These are phyloP conservation scores for Penicillium pulvis DNA, from an alignment of 495 filamentous ascomycete species.

Conservation along the genomic window DNA sequence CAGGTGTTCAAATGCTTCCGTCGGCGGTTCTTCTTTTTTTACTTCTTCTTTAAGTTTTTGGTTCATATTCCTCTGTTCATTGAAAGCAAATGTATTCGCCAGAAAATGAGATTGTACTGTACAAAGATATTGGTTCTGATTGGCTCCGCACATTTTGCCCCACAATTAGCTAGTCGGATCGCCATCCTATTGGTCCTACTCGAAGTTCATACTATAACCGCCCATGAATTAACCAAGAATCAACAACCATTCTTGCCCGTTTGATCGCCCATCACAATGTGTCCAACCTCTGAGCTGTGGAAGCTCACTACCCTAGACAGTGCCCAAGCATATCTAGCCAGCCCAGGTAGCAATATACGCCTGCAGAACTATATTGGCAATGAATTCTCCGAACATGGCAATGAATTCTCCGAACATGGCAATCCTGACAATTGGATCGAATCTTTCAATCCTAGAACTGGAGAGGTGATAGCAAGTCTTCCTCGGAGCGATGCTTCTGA, in stretches of 20 bases:
- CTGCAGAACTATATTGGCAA: constrained; percentile 20
- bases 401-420: constrained; percentile 5
- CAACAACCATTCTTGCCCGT: not conserved
- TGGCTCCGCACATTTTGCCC: not conserved
- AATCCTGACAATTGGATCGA: constrained; percentile 13
- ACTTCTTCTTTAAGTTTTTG: too few relatives aligned
- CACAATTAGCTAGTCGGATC: not conserved
- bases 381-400: constrained; percentile 3
- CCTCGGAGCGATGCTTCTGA: constrained; percentile 11
- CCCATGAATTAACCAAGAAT: not conserved
- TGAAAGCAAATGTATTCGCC: too few relatives aligned
- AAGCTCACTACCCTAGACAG: constrained; percentile 10
- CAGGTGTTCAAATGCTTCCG: too few relatives aligned
- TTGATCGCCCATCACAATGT: not conserved
- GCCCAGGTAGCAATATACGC: constrained; percentile 5
- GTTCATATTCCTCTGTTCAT: too few relatives aligned
- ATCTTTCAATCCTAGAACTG: constrained; percentile 17
- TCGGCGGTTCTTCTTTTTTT: too few relatives aligned
- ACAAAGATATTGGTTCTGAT: not conserved
- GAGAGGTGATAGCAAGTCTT: constrained; percentile 10
- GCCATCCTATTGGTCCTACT: not conserved
- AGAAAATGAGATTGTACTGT: too few relatives aligned
- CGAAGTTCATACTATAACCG: not conserved
- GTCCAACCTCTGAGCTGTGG: constrained; percentile 13
- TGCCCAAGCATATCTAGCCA: constrained; percentile 7